These are phyloP conservation scores for Claviceps humidiphila DNA, from an alignment of 2,329 filamentous ascomycete species.

Conservation along the genomic window DNA sequence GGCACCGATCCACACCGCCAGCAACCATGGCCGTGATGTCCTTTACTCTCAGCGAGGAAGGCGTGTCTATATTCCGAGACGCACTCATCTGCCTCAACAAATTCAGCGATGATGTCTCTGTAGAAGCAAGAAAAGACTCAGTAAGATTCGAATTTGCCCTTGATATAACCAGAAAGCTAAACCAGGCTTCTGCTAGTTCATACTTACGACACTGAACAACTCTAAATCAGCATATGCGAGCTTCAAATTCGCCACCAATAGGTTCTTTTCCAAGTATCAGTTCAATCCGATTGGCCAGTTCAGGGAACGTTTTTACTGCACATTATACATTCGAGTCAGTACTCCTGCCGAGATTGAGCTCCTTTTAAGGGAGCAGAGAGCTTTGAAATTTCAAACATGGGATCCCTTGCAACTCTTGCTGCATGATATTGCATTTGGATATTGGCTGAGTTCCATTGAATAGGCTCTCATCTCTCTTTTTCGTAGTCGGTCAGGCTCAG, in stretches of 20 bases:
- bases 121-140: constrained; percentile 58
- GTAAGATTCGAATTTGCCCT: constrained; percentile 24
- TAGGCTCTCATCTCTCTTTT: constrained; percentile 62
- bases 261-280: constrained; percentile 62
- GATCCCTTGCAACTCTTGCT: background rate
- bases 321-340: constrained; percentile 55
- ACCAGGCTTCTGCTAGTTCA: constrained; percentile 35
- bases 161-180: background rate
- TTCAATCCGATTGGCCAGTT: constrained; percentile 42
- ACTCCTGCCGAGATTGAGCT: background rate
- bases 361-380: background rate
- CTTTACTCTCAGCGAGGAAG: constrained; percentile 63
- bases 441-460: background rate
- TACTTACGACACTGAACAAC: constrained; percentile 63
- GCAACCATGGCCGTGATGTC: constrained; percentile 46
- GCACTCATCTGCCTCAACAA: constrained; percentile 61
- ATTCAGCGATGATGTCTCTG: constrained; percentile 66
- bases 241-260: constrained; percentile 50
- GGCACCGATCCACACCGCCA: no score
- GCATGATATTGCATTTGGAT: background rate
- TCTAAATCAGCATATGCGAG: constrained; percentile 70
- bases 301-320: constrained; percentile 56
- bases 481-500: constrained; percentile 47
- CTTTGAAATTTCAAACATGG: background rate
- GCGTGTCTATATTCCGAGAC: constrained; percentile 57